Conservation (phyloP, 1,284 basidiomycete species). For the Sanghuangporus baumii region DNA sequence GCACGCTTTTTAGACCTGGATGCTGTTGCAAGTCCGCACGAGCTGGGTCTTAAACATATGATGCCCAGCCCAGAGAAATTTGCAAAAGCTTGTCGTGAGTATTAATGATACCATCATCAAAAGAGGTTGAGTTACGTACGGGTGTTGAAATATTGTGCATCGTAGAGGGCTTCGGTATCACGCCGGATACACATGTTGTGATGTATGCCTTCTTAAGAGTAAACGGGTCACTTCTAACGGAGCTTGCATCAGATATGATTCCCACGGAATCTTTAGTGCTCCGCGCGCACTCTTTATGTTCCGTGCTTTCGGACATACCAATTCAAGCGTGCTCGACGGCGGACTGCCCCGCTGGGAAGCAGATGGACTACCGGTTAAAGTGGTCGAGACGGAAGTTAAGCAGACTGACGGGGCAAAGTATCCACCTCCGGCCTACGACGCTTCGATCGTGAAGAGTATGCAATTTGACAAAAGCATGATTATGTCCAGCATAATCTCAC, state of each 20-base stretch:
- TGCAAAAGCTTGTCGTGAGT: slow-evolving; percentile 72
- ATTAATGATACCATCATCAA: neutral
- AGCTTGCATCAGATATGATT: slow-evolving; percentile 63
- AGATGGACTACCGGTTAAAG: slow-evolving; percentile 61
- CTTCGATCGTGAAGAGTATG: slow-evolving; percentile 57
- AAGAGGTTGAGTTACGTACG: neutral
- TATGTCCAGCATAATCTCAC: neutral
- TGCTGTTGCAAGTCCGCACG: slow-evolving; percentile 60
- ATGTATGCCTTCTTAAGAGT: slow-evolving; percentile 40
- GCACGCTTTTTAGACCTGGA: slow-evolving; percentile 84
- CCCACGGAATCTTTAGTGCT: slow-evolving; percentile 82
- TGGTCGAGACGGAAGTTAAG: slow-evolving; percentile 28
- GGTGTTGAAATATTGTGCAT: neutral
- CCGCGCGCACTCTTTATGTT: slow-evolving; percentile 92
- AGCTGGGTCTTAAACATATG: slow-evolving; percentile 89
- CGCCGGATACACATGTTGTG: slow-evolving; percentile 74
- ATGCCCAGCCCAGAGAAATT: slow-evolving; percentile 77
- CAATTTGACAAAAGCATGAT: neutral
- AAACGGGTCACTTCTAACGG: neutral
- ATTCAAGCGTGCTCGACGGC: slow-evolving; percentile 84
- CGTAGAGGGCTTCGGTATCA: slow-evolving; percentile 47
- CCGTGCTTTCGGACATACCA: slow-evolving; percentile 80
- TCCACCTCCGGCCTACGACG: slow-evolving; percentile 47
- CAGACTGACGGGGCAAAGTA: slow-evolving; percentile 35
- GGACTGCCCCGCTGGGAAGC: slow-evolving; percentile 82